These are phyloP conservation scores for Entomortierella parvispora DNA, from an alignment of 192 early-diverging fungal genomes.

Conservation along the genomic window DNA sequence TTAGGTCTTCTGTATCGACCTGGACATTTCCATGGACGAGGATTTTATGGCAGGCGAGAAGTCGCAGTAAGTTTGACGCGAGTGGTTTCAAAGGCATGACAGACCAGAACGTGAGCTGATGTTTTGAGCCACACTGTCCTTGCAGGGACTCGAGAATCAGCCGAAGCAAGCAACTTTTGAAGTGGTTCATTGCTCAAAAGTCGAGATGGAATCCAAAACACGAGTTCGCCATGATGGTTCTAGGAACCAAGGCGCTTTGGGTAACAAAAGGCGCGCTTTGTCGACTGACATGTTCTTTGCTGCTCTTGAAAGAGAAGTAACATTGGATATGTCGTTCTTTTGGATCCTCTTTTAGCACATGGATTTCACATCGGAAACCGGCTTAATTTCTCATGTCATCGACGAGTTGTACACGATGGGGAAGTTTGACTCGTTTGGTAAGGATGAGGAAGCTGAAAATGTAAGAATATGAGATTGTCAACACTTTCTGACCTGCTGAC, in stretches of 20 bases:
- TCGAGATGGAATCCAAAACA: slow-evolving; percentile 27
- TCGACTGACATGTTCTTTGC: not conserved
- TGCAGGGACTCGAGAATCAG: slow-evolving; percentile 39
- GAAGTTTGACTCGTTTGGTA: slow-evolving; percentile 34
- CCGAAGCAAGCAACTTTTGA: slow-evolving; percentile 38
- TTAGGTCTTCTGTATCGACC: slow-evolving; percentile 40
- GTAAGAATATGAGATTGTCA: too few relatives aligned
- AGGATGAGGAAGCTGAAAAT: too few relatives aligned
- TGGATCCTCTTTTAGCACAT: slow-evolving; percentile 25
- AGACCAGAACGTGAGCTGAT: not conserved
- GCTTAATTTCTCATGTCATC: slow-evolving; percentile 32
- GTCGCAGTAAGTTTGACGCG: slow-evolving; percentile 2
- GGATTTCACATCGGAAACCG: slow-evolving; percentile 43
- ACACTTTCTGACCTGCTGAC: too few relatives aligned
- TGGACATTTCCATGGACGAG: slow-evolving; percentile 47
- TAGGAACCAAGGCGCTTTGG: slow-evolving; percentile 49
- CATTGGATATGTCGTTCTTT: not conserved
- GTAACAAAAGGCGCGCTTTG: slow-evolving; percentile 5
- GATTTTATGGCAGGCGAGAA: slow-evolving; percentile 23
- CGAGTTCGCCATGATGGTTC: slow-evolving; percentile 50
- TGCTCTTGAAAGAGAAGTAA: not conserved
- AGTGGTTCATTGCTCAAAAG: slow-evolving; percentile 49
- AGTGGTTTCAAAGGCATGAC: not conserved
- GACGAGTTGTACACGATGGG: slow-evolving; percentile 51
- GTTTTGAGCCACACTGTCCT: not conserved